Percentiles rank a stretch among this genome's conserved stretches.
These are phyloP conservation scores for Cutaneotrichosporon cutaneum DNA, from an alignment of 1,284 basidiomycete species.

Conservation along the genomic window DNA sequence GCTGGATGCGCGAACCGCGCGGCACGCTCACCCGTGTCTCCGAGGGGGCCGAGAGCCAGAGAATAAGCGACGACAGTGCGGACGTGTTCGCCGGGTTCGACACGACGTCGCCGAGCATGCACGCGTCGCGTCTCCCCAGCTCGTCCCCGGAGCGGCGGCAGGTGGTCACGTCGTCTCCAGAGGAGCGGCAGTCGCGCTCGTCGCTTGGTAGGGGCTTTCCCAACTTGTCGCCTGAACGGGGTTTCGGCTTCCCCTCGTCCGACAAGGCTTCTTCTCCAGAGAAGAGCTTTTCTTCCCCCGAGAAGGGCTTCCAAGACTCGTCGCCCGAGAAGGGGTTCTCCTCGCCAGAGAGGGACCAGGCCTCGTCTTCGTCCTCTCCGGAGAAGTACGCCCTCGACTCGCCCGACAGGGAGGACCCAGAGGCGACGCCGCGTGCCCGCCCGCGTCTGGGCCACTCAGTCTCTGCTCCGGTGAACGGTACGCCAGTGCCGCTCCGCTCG, in stretches of 20 bases:
- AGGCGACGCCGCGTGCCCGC: conserved; percentile 16
- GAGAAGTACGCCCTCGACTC: conserved; percentile 9
- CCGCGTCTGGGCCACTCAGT: conserved; percentile 29
- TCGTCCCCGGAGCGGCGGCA: background rate
- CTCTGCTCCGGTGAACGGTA: conserved; percentile 29
- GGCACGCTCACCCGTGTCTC: conserved; percentile 42
- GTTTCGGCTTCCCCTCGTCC: background rate
- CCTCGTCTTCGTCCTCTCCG: background rate
- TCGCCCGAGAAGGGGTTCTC: conserved; percentile 7
- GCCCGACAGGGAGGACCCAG: conserved; percentile 9
- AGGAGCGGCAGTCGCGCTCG: background rate
- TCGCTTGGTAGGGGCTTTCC: background rate
- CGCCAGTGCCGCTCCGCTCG: conserved; percentile 37
- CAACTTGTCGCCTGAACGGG: background rate
- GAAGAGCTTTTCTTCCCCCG: background rate
- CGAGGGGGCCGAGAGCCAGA: conserved; percentile 41
- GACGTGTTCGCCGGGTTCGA: conserved; percentile 86
- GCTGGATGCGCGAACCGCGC: conserved; percentile 69
- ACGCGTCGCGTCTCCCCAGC: background rate
- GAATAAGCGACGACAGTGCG: conserved; percentile 62
- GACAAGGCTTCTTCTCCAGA: background rate
- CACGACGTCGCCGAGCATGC: conserved; percentile 40
- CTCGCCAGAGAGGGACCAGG: background rate
- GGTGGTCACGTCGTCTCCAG: background rate
- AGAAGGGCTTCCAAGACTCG: background rate